Base-by-base conservation (phyloP, 2,329 filamentous ascomycete species). In the Neofusicoccum sp. region DNA sequence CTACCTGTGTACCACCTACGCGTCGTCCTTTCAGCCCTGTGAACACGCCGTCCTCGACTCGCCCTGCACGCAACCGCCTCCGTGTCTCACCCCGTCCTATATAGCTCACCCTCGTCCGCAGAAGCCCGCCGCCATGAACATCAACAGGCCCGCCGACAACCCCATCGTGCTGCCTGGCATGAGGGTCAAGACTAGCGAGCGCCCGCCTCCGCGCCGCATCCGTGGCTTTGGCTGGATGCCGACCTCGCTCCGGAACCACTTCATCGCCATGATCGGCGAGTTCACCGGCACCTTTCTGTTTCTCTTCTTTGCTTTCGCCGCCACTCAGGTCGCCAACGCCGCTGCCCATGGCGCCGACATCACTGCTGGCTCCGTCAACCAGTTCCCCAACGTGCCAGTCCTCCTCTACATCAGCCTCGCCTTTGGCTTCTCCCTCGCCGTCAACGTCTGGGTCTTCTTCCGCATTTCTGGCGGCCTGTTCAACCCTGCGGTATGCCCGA, bases 391-490 rank as follows among this genome's bases (percentile, higher is more conserved):
- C 64, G 66, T 74, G 16, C 64, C 68, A 16, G 67, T 69, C 1
- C 67, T 79, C 63, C 64, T 77, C 43, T 80, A 78, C 68, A 79
- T 79, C 61, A 61, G 70, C 29, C 65, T 79, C 56, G 72, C 73
- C 3, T 80, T 80, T 66, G 78, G 78, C 44, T 79, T 79, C 69
- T 78, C 75, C 37, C 69, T 80, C 54, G 76, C 77, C 6, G 78
- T 79, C 61, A 79, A 79, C 67, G 78, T 74, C 8, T 80, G 78
- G 78, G 76, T 79, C 16, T 80, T 80, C 69, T 79, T 79, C 69
- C 71, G 78, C 1, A 78, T 80, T 69, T 76, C 70, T 47, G 78
- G 77, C 52, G 77, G 77, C 52, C 60, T 74, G 8, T 74, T 74
- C 70, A 74, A 74, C 56, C 73, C 73, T 31, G 73, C 71, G 5